phyloP scores from a whole-genome alignment of 768 basidiomycete species.

The Hydnomerulius pinastri region DNA sequence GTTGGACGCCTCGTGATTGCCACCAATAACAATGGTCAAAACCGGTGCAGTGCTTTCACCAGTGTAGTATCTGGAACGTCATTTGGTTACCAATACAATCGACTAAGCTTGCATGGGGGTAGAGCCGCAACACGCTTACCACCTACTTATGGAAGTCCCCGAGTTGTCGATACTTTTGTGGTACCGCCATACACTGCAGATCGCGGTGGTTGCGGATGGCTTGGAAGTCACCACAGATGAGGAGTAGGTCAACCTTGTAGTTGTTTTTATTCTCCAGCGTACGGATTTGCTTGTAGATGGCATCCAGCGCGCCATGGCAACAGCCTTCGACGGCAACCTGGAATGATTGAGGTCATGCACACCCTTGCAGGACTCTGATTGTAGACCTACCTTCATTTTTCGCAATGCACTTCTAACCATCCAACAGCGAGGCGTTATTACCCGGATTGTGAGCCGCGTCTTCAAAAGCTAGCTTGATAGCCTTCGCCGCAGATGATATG shows the following conservation, averaged over 20 bases:
- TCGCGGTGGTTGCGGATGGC: constrained; percentile 86
- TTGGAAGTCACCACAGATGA: constrained; percentile 97
- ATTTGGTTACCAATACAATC: constrained; percentile 1
- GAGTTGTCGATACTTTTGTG: constrained; percentile 81
- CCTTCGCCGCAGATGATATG: too few species aligned
- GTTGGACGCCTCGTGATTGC: constrained; percentile 97
- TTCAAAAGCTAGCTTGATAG: too few species aligned
- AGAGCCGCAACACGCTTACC: not conserved
- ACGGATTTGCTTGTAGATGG: constrained; percentile 75
- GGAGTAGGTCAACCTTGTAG: constrained; percentile 78
- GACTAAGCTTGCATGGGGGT: not conserved
- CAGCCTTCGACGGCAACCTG: constrained; percentile 93
- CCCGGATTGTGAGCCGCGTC: too few species aligned
- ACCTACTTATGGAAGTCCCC: constrained; percentile 80
- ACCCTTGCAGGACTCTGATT: not conserved
- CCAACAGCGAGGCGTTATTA: not conserved
- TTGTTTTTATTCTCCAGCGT: constrained; percentile 59
- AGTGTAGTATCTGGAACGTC: constrained; percentile 72
- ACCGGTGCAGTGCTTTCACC: constrained; percentile 81
- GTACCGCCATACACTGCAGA: constrained; percentile 88
- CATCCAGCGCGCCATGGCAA: constrained; percentile 91
- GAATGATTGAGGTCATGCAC: constrained; percentile 7
- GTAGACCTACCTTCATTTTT: constrained; percentile 26
- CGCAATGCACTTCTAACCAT: not conserved
- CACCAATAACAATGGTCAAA: constrained; percentile 92